A percentile compares a stretch with the other conserved stretches of the same genome.
These are phyloP conservation scores for Verticillium albo-atrum DNA, from an alignment of 2,329 filamentous ascomycete species.

Conservation along the genomic window DNA sequence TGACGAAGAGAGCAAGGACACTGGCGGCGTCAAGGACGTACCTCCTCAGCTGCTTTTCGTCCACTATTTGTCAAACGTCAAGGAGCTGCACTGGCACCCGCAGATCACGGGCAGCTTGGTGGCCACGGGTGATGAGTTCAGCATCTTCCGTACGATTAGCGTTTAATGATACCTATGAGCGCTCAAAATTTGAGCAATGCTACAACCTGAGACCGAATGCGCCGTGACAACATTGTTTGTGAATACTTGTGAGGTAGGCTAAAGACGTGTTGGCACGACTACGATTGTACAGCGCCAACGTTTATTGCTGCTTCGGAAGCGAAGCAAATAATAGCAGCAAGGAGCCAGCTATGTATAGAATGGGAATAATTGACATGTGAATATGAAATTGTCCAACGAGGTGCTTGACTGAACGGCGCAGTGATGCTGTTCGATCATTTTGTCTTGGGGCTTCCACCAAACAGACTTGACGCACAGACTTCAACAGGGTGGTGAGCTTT, in stretches of 20 bases:
- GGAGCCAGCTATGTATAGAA: too few relatives aligned
- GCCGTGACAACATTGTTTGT: not conserved
- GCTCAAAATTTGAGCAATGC: not conserved
- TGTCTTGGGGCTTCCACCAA: too few relatives aligned
- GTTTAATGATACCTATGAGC: slow-evolving; percentile 43
- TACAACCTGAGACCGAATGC: not conserved
- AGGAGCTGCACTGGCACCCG: slow-evolving; percentile 96
- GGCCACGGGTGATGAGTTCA: slow-evolving; percentile 87
- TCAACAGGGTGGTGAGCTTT: not conserved
- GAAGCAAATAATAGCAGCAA: too few relatives aligned
- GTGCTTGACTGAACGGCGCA: too few relatives aligned
- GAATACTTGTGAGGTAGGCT: too few relatives aligned
- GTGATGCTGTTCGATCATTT: too few relatives aligned
- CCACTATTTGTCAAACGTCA: slow-evolving; percentile 91
- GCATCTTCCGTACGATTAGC: slow-evolving; percentile 79
- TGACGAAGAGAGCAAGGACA: slow-evolving; percentile 92
- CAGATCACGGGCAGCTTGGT: slow-evolving; percentile 89
- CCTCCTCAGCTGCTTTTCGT: slow-evolving; percentile 94
- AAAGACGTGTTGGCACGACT: too few relatives aligned
- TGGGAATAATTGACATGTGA: too few relatives aligned
- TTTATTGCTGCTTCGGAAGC: too few relatives aligned
- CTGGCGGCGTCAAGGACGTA: slow-evolving; percentile 80
- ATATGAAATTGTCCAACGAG: too few relatives aligned
- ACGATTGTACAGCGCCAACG: too few relatives aligned
- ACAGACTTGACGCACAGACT: not conserved